Evolutionary conservation across 306 rosid species (phyloP).

Genomic region (Quercus cerris): DNA sequence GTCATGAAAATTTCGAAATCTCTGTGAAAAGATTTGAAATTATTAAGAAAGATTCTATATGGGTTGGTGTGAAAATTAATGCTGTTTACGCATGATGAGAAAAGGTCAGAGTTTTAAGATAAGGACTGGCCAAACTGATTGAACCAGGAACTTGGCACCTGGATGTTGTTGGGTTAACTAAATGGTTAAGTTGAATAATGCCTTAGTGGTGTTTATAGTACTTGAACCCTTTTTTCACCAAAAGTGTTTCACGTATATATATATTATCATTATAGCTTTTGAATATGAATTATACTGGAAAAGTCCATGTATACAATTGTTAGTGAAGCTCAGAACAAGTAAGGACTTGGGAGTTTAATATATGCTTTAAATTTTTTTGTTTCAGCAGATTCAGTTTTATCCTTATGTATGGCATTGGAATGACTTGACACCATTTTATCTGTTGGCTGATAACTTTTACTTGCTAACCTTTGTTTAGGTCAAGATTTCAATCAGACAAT

Average conservation of each 20-base stretch:
- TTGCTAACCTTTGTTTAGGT: conserved; percentile 38
- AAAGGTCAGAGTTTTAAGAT: background rate
- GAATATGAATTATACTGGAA: background rate
- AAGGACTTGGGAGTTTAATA: background rate
- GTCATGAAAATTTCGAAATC: background rate
- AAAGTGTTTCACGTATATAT: background rate
- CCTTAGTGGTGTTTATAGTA: background rate
- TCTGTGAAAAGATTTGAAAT: background rate
- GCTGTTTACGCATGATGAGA: background rate
- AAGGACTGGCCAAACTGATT: conserved; percentile 11
- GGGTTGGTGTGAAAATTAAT: background rate
- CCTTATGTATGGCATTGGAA: conserved; percentile 13
- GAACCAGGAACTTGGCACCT: background rate
- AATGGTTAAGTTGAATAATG: background rate
- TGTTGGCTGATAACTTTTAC: conserved; percentile 23
- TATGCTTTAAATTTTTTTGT: background rate
- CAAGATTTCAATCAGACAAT: conserved; percentile 39
- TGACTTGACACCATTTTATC: conserved; percentile 6
- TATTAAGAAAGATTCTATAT: background rate
- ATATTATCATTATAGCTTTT: background rate
- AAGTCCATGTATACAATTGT: background rate
- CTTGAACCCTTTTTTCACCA: conserved; percentile 15
- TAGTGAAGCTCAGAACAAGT: background rate
- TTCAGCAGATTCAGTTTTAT: conserved; percentile 3
- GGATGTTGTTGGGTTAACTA: conserved; percentile 10